Evolutionary conservation across 805 yeast species (phyloP).

Genomic region (Yarrowia divulgata): DNA sequence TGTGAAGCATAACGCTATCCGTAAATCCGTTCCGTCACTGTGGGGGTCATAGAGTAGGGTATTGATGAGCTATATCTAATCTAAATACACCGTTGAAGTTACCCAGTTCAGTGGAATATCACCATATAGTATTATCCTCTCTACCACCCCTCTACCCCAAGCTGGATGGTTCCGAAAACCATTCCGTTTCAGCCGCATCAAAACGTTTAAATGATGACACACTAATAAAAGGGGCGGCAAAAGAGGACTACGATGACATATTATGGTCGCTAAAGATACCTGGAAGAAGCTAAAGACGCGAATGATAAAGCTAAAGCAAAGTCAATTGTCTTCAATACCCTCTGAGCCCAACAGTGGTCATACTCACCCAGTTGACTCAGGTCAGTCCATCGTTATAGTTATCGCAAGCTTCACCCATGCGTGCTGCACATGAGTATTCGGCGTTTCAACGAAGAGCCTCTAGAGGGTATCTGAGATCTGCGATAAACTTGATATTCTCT

Average conservation of each 20-base stretch:
- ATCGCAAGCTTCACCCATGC: background rate
- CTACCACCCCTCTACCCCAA: background rate
- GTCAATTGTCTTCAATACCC: background rate
- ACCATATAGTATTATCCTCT: no score
- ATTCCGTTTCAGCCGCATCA: conserved; percentile 16
- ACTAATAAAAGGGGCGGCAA: background rate
- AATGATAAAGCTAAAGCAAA: no score
- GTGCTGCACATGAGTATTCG: background rate
- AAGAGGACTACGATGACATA: no score
- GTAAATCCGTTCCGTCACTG: conserved; percentile 1
- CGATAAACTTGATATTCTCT: background rate
- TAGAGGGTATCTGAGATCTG: background rate
- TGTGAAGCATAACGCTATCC: background rate
- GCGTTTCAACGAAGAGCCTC: no score
- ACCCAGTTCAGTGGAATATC: no score
- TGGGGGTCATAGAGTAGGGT: background rate
- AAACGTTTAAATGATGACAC: conserved; percentile 13
- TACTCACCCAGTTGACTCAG: background rate
- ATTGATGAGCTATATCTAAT: background rate
- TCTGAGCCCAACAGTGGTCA: background rate
- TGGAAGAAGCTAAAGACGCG: background rate
- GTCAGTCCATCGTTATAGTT: background rate
- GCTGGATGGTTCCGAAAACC: background rate
- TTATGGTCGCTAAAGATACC: no score
- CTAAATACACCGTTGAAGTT: background rate